Base-by-base conservation (phyloP, 305 asterid genomes). In the Fraxinus velutina region DNA sequence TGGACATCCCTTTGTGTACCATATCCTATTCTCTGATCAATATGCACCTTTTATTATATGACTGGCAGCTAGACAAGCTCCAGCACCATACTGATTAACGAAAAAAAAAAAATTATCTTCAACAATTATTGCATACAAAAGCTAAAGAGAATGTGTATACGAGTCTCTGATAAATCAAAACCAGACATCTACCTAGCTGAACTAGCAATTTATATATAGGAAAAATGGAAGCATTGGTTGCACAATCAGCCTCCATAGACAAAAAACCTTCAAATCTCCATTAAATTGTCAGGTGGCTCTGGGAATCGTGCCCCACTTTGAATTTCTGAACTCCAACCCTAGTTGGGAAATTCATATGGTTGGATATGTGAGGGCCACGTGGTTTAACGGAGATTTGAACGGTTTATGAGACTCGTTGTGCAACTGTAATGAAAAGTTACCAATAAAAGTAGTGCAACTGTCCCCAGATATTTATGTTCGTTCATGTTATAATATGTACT, bases 1-100 rank as follows among this genome's bases (percentile, higher is more conserved):
- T 5, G 95, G 95, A 84, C 93, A 93, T 6, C 97, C 94, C 84
- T 86, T 52, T 6, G 93, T 87, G 87, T 91, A 88, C 94, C 92
- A 89, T 5, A 84, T 86, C 12, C 92, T 75, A 0, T 78, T 83
- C 81, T 88, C 92, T 34, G 80, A 84, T 6, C 85, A 57, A 81
- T 94, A 90, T 1, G 82, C 72, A 0, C 87, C 83, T 84, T 80
- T 85, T 12, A 88, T 21, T 13, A 70, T 86, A 75, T 88, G 90
- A 12, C 75, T 76, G 74, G 42, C 33, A 0, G 86, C 86, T 33
- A 92, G 44, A 70, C 97, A 92, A 12, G 96, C 94, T 44, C 96
- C 95, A 0, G 92, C 84, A 1, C 85, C 57, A 39, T 76, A 86
- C 97, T 92, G 89, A 75, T 32, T 1, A 17, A 77, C 17, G 55